These are phyloP conservation scores for Neonectria neomacrospora DNA, from an alignment of 2,329 filamentous ascomycete species.

Conservation along the genomic window DNA sequence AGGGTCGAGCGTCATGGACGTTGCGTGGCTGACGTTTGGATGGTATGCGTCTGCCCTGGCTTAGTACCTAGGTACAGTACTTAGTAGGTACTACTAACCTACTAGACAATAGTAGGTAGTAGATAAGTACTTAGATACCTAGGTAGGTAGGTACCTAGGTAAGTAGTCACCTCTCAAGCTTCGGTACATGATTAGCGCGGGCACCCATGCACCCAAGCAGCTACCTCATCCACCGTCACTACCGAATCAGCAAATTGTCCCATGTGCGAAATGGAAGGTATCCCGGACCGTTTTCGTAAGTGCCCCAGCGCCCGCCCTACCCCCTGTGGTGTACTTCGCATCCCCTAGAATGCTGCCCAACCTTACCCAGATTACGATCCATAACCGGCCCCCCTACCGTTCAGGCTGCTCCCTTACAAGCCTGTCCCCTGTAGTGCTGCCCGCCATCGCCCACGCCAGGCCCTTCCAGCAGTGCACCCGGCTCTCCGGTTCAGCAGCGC, in stretches of 20 bases:
- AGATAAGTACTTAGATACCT: background rate
- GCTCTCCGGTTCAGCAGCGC: background rate
- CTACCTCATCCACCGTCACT: background rate
- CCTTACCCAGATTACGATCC: background rate
- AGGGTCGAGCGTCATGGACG: slow-evolving; percentile 19
- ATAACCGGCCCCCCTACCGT: background rate
- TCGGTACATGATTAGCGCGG: slow-evolving; percentile 22
- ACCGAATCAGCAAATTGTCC: slow-evolving; percentile 8
- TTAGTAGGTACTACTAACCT: no score
- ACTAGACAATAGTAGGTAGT: no score
- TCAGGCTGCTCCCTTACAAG: slow-evolving; percentile 6
- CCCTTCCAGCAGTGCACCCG: background rate
- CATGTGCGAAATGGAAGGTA: background rate
- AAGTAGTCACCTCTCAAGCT: no score
- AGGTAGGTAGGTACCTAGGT: background rate
- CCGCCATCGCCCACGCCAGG: slow-evolving; percentile 11
- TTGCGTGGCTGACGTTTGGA: slow-evolving; percentile 13
- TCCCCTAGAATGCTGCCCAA: slow-evolving; percentile 18
- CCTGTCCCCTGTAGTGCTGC: slow-evolving; percentile 5
- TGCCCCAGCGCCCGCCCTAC: background rate
- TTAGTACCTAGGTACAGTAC: no score
- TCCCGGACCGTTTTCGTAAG: background rate
- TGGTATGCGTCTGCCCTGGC: slow-evolving; percentile 25
- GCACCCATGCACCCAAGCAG: background rate
- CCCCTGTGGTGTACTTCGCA: background rate